Conservation (phyloP, 2,329 filamentous ascomycete species). For the Claviceps cyperi region DNA sequence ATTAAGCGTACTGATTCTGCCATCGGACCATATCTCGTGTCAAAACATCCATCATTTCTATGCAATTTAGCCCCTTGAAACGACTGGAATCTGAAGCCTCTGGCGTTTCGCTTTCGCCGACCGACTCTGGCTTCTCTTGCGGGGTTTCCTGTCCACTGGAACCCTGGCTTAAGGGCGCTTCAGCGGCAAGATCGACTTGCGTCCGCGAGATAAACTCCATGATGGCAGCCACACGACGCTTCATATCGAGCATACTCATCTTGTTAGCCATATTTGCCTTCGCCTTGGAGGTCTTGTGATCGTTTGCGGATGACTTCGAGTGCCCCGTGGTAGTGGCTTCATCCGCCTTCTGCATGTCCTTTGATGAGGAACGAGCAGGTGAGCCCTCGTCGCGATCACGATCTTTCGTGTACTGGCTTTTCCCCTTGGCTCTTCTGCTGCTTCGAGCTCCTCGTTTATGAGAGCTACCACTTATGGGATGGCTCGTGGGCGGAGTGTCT, state of each 20-base stretch:
- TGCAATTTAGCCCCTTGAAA: slow-evolving; percentile 62
- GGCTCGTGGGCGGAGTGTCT: slow-evolving; percentile 29
- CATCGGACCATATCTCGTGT: slow-evolving; percentile 70
- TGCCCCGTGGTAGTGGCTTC: slow-evolving; percentile 18
- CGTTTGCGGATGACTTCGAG: slow-evolving; percentile 22
- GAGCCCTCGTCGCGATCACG: slow-evolving; percentile 47
- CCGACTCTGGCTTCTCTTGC: slow-evolving; percentile 20
- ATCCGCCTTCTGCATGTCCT: slow-evolving; percentile 27
- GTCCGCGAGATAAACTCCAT: slow-evolving; percentile 82
- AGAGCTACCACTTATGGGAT: slow-evolving; percentile 29
- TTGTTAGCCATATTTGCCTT: slow-evolving; percentile 44
- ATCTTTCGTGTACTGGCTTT: slow-evolving; percentile 74
- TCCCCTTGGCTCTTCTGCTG: slow-evolving; percentile 53
- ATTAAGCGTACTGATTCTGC: slow-evolving; percentile 54
- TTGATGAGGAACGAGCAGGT: slow-evolving; percentile 41
- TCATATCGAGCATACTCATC: slow-evolving; percentile 78
- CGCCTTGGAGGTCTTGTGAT: slow-evolving; percentile 39
- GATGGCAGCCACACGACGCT: slow-evolving; percentile 67
- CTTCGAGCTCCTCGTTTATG: slow-evolving; percentile 47
- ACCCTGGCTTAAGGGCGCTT: slow-evolving; percentile 30
- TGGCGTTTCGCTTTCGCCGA: slow-evolving; percentile 14
- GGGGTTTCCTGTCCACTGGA: slow-evolving; percentile 20
- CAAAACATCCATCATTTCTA: slow-evolving; percentile 84
- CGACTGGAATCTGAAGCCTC: slow-evolving; percentile 25
- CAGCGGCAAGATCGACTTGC: slow-evolving; percentile 71